Percentiles rank a stretch among this genome's conserved stretches.
phyloP scores from a whole-genome alignment of 306 rosid species.

The peach (Prunus persica) region Prunus_persica_NCBIv2 NC_034014.1:19986501-19987000 shows the following conservation, averaged over 20 bases:
- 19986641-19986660: slow-evolving; percentile 28
- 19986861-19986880: not conserved
- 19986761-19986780: not conserved
- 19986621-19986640: slow-evolving; percentile 46
- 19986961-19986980: slow-evolving; percentile 5
- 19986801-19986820: slow-evolving; percentile 38
- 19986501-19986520: slow-evolving; percentile 44
- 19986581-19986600: slow-evolving; percentile 56
- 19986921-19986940: not conserved
- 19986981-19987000: slow-evolving; percentile 38
- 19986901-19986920: not conserved
- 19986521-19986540: slow-evolving; percentile 56
- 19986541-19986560: slow-evolving; percentile 58
- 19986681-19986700: slow-evolving; percentile 30
- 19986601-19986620: slow-evolving; percentile 41
- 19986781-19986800: slow-evolving; percentile 8
- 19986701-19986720: slow-evolving; percentile 4
- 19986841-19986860: slow-evolving; percentile 26
- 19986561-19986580: slow-evolving; percentile 52
- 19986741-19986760: not conserved
- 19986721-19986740: not conserved
- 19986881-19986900: slow-evolving; percentile 4
- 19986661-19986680: slow-evolving; percentile 28
- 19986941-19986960: not conserved
- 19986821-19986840: slow-evolving; percentile 23